Percentiles rank a stretch among this genome's conserved stretches.
Evolutionary conservation across 768 basidiomycete genomes (phyloP).

Genomic region (Termitomyces titanicus): DNA sequence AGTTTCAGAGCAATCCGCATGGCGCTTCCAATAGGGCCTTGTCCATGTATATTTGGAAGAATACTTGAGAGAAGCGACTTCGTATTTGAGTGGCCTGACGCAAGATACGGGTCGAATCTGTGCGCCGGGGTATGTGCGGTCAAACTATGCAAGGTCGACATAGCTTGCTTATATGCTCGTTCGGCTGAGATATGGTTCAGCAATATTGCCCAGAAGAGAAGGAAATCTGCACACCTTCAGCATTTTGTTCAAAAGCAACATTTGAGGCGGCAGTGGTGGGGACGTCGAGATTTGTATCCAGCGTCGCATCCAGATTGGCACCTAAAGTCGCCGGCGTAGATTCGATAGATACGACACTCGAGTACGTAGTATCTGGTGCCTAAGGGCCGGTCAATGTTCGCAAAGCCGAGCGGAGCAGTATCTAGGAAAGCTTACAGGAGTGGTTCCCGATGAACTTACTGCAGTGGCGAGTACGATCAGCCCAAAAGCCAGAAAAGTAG

Average conservation of each 20-base stretch:
- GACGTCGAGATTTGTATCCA: neutral
- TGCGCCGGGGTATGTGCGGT: slow-evolving; percentile 57
- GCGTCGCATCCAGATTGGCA: neutral
- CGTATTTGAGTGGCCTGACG: slow-evolving; percentile 35
- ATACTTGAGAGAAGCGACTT: slow-evolving; percentile 61
- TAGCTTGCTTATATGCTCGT: slow-evolving; percentile 74
- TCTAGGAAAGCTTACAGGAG: slow-evolving; percentile 22
- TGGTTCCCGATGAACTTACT: slow-evolving; percentile 27
- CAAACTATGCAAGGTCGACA: slow-evolving; percentile 61
- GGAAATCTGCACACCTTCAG: slow-evolving; percentile 42
- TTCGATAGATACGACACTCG: slow-evolving; percentile 2
- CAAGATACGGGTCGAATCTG: slow-evolving; percentile 49
- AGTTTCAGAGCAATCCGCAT: slow-evolving; percentile 67
- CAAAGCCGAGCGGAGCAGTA: neutral
- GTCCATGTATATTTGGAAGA: slow-evolving; percentile 70
- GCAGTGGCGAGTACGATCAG: slow-evolving; percentile 49
- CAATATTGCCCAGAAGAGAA: neutral
- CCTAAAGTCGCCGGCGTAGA: neutral
- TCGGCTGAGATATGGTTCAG: slow-evolving; percentile 40
- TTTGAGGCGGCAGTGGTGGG: slow-evolving; percentile 16
- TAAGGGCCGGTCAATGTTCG: slow-evolving; percentile 5
- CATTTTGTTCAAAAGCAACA: slow-evolving; percentile 38
- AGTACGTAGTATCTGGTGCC: neutral
- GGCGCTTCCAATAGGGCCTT: slow-evolving; percentile 70
- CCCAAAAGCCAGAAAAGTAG: slow-evolving; percentile 59